These are phyloP conservation scores for Globisporangium mamillatum DNA, from an alignment of 352 stramenopile genomes.

Conservation along the genomic window DNA sequence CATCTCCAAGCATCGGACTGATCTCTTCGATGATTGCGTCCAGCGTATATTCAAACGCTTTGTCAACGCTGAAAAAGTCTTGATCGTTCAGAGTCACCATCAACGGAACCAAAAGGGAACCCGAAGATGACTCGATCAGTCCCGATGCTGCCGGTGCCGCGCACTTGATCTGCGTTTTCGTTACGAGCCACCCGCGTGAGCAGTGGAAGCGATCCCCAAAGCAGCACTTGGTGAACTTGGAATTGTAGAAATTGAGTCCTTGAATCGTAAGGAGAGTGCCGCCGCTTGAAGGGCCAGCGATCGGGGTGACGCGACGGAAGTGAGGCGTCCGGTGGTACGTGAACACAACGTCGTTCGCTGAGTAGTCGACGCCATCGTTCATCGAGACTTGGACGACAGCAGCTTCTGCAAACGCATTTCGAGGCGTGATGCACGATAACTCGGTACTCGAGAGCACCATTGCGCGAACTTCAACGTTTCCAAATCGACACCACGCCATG, in stretches of 20 bases:
- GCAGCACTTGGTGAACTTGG: constrained; percentile 54
- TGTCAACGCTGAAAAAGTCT: constrained; percentile 44
- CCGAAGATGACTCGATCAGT: constrained; percentile 1
- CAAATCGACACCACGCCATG: constrained; percentile 52
- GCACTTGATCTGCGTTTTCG: constrained; percentile 34
- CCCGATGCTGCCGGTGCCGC: constrained; percentile 24
- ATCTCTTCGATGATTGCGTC: constrained; percentile 41
- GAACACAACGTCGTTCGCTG: constrained; percentile 56
- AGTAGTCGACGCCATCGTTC: constrained; percentile 90
- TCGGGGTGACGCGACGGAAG: constrained; percentile 50
- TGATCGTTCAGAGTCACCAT: constrained; percentile 78
- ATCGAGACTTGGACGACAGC: constrained; percentile 70
- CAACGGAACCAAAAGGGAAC: constrained; percentile 37
- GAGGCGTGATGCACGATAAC: constrained; percentile 43
- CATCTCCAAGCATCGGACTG: constrained; percentile 36
- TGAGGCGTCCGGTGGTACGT: constrained; percentile 46
- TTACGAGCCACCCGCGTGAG: constrained; percentile 32
- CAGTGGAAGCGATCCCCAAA: constrained; percentile 52
- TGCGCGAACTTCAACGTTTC: constrained; percentile 30
- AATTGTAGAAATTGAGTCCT: constrained; percentile 55
- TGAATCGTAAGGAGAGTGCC: constrained; percentile 54
- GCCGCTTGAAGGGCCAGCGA: constrained; percentile 39
- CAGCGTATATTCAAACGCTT: constrained; percentile 64
- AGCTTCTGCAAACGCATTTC: constrained; percentile 27
- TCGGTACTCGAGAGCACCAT: constrained; percentile 34